Evolutionary conservation across 2,329 filamentous ascomycete genomes (phyloP), one percentile per base, ranked within the genome.

Genomic region (Talaromyces verruculosus): DNA sequence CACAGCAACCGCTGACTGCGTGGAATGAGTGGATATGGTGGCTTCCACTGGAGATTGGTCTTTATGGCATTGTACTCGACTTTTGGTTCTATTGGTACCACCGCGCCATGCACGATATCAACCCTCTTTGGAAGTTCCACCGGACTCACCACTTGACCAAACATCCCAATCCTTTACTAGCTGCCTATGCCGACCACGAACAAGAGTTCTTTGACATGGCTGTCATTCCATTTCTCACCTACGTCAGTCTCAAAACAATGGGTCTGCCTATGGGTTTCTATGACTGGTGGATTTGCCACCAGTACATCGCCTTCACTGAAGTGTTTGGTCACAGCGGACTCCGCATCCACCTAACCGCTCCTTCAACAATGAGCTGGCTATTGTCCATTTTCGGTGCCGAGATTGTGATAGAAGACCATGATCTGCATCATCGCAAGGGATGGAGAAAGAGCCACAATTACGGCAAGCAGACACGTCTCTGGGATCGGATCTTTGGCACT

Each of bases 51-150:
- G 77, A 81, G 43, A 71, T 80, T 5, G 77, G 77, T 0, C 68
- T 81, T 0, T 82, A 82, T 66, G 75, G 75, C 3, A 74, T 82
- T 60, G 71, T 82, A 8, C 73, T 82, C 5, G 80, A 82, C 68
- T 80, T 81, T 58, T 82, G 79, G 78, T 81, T 80, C 71, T 81
- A 81, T 71, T 74, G 76, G 74, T 81, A 81, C 65, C 79, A 81
- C 67, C 76, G 80, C 2, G 53, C 73, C 17, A 81, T 80, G 77
- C 80, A 82, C 66, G 79, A 81, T 62, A 59, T 78, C 17, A 70
- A 73, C 19, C 69, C 65, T 0, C 72, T 82, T 13, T 82, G 80
- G 80, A 75, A 79, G 53, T 81, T 75, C 66, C 80, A 82, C 71
- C 77, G 79, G 60, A 82, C 79, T 0, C 80, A 82, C 63, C 80